phyloP scores from a whole-genome alignment of 495 filamentous ascomycete genomes.

The Penicillium alfredii region DNA sequence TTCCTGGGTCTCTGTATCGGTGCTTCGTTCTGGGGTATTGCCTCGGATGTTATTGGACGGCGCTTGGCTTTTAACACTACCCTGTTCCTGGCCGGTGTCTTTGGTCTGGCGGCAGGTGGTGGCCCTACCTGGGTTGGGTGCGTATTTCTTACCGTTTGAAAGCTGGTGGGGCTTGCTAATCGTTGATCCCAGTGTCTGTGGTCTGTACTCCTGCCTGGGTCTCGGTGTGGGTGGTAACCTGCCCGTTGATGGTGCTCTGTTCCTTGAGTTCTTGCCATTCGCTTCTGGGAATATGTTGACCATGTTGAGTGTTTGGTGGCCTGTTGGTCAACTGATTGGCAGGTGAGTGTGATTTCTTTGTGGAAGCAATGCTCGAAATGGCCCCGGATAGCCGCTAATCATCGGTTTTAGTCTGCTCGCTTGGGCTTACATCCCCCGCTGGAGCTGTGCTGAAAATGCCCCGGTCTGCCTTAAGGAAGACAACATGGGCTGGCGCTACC shows the following conservation, averaged over 20 bases:
- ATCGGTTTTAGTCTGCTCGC: conserved; percentile 42
- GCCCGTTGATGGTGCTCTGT: conserved; percentile 52
- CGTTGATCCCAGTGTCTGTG: conserved; percentile 24
- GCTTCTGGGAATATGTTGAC: conserved; percentile 49
- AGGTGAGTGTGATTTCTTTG: conserved; percentile 7
- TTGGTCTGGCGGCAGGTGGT: conserved; percentile 50
- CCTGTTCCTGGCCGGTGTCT: conserved; percentile 48
- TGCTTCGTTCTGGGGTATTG: conserved; percentile 55
- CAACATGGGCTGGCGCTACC: conserved; percentile 83
- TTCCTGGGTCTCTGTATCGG: conserved; percentile 54
- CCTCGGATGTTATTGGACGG: conserved; percentile 52
- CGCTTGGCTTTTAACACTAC: conserved; percentile 56
- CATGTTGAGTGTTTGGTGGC: conserved; percentile 56
- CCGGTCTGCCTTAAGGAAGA: conserved; percentile 52
- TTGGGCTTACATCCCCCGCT: conserved; percentile 54
- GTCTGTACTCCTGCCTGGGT: conserved; percentile 45
- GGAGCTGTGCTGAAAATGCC: conserved; percentile 36
- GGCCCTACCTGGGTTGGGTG: conserved; percentile 49
- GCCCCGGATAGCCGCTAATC: conserved; percentile 25
- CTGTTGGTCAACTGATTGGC: conserved; percentile 51
- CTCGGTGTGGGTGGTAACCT: conserved; percentile 57
- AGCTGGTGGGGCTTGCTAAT: too few species aligned
- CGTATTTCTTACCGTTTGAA: too few species aligned
- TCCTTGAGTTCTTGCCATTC: conserved; percentile 54
- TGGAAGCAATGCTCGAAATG: too few species aligned